Base-by-base conservation (phyloP, 345 rosid genomes). In the Clarkia xantiana region DNA sequence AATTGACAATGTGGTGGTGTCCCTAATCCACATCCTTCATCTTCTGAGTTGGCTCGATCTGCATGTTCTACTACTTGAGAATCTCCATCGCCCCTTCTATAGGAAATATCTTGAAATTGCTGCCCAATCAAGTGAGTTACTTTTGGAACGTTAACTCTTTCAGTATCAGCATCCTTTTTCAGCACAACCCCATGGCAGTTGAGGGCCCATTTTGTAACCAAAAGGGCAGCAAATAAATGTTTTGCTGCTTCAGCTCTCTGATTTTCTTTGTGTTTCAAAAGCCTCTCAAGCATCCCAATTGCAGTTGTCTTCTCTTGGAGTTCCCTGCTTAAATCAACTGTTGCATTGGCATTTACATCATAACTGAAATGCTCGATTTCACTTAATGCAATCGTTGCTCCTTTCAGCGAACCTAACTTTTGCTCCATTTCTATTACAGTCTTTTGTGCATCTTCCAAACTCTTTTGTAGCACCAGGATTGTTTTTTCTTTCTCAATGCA, bases 401-500 rank as follows among this genome's bases (percentile, higher is more conserved):
- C 80, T 68, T 77, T 82, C 69, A 89, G 71, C 53, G 76, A 71
- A 67, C 59, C 71, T 53, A 85, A 65, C 69, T 78, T 89, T 67
- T 73, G 64, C 56, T 85, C 85, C 97, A 85, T 75, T 46, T 78
- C 97, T 45, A 53, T 44, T 40, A 75, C 73, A 78, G 76, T 68
- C 64, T 71, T 74, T 65, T 71, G 80, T 56, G 97, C 85, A 59
- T 80, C 87, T 72, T 80, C 90, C 73, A 89, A 76, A 73, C 94
- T 79, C 70, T 68, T 72, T 66, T 89, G 83, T 42, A 89, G 76
- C 52, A 66, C 72, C 54, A 76, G 67, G 58, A 82, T 76, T 51
- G 74, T 69, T 70, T 82, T 87, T 67, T 89, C 95, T 69, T 85
- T 85, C 61, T 76, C 81, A 51, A 82, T 68, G 75, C 86, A 89